phyloP scores from a whole-genome alignment of 805 yeast species.

The Yarrowia sp. region DNA sequence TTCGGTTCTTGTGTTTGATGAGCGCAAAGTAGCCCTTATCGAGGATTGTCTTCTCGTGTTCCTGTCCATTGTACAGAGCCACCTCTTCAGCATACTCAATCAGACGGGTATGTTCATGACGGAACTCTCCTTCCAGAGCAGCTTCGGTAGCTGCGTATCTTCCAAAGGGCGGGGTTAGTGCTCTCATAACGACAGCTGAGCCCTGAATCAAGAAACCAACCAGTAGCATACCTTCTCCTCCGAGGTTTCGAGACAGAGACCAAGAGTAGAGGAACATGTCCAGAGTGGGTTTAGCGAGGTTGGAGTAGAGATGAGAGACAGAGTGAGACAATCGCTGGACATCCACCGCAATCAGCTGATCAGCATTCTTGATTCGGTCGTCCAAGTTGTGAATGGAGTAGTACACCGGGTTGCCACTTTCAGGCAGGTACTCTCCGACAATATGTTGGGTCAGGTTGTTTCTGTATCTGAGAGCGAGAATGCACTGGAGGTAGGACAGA shows the following conservation, averaged over 20 bases:
- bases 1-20: slow-evolving; percentile 72
- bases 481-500: slow-evolving; percentile 45
- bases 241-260: slow-evolving; percentile 55
- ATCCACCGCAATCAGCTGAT: slow-evolving; percentile 80
- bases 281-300: slow-evolving; percentile 75
- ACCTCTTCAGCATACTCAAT: slow-evolving; percentile 81
- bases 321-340: slow-evolving; percentile 70
- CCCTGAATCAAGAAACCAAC: slow-evolving; percentile 78
- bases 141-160: slow-evolving; percentile 73
- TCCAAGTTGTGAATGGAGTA: slow-evolving; percentile 68
- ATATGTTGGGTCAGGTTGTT: slow-evolving; percentile 61
- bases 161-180: slow-evolving; percentile 89
- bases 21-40: slow-evolving; percentile 80
- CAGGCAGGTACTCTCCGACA: slow-evolving; percentile 69
- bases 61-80: slow-evolving; percentile 79
- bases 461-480: slow-evolving; percentile 50
- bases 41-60: slow-evolving; percentile 69
- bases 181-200: slow-evolving; percentile 68
- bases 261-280: slow-evolving; percentile 79
- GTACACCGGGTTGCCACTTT: slow-evolving; percentile 61
- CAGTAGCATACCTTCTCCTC: slow-evolving; percentile 67
- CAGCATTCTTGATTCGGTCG: slow-evolving; percentile 63
- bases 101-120: slow-evolving; percentile 77
- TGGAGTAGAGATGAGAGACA: slow-evolving; percentile 73
- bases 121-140: slow-evolving; percentile 77